Evolutionary conservation across 2,329 filamentous ascomycete species (phyloP).

Genomic region (Penicillium sp.): DNA sequence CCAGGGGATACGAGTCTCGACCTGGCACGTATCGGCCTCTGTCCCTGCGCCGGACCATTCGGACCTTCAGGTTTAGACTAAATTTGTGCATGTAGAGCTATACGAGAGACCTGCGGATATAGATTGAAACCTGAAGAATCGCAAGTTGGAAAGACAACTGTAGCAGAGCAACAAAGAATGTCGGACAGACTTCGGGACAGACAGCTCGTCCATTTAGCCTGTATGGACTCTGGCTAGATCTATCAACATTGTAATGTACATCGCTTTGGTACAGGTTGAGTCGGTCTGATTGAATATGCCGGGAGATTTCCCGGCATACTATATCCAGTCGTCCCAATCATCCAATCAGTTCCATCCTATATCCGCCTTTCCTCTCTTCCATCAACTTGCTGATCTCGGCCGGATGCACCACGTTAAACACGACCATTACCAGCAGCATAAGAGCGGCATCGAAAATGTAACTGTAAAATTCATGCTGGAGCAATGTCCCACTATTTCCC

Average conservation of each 20-base stretch:
- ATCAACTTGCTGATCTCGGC: not conserved
- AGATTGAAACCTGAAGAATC: not conserved
- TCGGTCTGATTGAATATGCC: not conserved
- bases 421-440: not conserved
- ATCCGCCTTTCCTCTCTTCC: not conserved
- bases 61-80: not conserved
- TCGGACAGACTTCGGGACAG: not conserved
- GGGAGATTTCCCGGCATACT: not conserved
- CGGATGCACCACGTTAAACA: not conserved
- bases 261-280: not conserved
- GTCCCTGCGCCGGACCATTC: slow-evolving; percentile 6
- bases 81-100: not conserved
- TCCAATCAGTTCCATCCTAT: not conserved
- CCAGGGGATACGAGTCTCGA: not conserved
- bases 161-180: not conserved
- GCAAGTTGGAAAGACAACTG: not conserved
- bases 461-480: not conserved
- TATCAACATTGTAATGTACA: not conserved
- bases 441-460: not conserved
- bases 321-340: not conserved
- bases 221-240: not conserved
- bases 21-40: not conserved
- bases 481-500: not conserved
- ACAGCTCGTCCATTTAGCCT: not conserved
- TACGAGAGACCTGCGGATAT: not conserved